Conservation (phyloP, 768 basidiomycete species). For the Mycena vulgaris region DNA sequence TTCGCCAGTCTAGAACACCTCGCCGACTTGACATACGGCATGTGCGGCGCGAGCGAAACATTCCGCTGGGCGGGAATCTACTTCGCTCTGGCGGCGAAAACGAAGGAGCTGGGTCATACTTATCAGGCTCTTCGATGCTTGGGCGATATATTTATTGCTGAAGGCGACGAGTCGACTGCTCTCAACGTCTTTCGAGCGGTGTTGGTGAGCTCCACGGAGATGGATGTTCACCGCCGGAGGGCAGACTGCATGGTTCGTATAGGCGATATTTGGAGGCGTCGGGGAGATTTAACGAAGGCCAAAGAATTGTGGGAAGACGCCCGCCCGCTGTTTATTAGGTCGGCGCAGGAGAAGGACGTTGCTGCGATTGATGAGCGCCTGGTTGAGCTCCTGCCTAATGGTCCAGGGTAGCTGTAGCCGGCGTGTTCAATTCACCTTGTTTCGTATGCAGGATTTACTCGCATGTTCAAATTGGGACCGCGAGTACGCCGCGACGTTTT, state of each 20-base stretch:
- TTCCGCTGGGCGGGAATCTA: not conserved
- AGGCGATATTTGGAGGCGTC: not conserved
- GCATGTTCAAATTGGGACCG: no score
- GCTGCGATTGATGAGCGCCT: not conserved
- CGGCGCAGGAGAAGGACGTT: not conserved
- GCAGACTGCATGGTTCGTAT: slow-evolving; percentile 6
- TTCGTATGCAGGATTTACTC: no score
- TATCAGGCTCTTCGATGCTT: slow-evolving; percentile 6
- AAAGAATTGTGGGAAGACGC: slow-evolving; percentile 7
- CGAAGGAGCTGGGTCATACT: not conserved
- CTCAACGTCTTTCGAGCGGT: not conserved
- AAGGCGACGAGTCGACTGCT: slow-evolving; percentile 8
- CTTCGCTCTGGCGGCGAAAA: slow-evolving; percentile 4
- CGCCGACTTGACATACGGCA: not conserved
- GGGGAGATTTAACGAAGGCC: not conserved
- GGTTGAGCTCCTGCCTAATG: not conserved
- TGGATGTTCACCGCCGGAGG: slow-evolving; percentile 8
- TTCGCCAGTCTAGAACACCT: not conserved
- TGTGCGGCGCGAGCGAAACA: not conserved
- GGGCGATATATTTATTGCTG: not conserved
- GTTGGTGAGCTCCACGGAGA: not conserved
- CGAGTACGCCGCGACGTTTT: no score
- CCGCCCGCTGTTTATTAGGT: not conserved
- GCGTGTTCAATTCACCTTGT: no score
- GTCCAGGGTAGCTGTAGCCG: not conserved